phyloP scores from a whole-genome alignment of 2,329 filamentous ascomycete species.

The Endothia cerciana region DNA sequence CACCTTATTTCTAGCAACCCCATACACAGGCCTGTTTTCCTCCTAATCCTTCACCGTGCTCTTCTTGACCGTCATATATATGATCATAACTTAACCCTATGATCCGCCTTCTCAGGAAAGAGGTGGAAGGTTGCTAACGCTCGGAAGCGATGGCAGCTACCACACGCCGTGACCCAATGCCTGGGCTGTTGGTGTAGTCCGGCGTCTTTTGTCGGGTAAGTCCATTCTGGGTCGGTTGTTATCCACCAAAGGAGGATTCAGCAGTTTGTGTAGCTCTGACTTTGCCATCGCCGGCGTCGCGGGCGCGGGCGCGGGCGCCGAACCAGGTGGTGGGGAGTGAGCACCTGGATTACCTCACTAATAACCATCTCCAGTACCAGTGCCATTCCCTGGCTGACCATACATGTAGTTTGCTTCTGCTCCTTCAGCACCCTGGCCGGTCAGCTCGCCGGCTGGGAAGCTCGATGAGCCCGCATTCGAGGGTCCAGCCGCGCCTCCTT shows the following conservation, averaged over 20 bases:
- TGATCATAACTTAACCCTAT: not conserved
- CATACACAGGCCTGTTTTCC: constrained; percentile 10
- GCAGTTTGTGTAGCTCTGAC: not conserved
- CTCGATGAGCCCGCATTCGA: constrained; percentile 46
- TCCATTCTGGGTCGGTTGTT: not conserved
- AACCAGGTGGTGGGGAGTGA: not conserved
- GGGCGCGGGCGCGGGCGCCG: not conserved
- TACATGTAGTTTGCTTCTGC: constrained; percentile 56
- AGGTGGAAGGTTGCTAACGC: not conserved
- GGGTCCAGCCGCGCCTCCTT: constrained; percentile 43
- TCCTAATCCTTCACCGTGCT: not conserved
- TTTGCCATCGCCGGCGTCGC: not conserved
- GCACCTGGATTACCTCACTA: constrained; percentile 36
- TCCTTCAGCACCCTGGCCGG: constrained; percentile 48
- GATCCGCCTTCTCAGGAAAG: too few relatives aligned
- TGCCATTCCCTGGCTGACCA: constrained; percentile 58
- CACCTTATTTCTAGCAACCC: constrained; percentile 21
- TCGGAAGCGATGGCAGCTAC: not conserved
- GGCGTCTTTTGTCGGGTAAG: not conserved
- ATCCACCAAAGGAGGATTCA: not conserved
- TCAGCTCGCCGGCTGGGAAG: constrained; percentile 50
- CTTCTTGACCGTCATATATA: not conserved
- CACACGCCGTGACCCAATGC: not conserved
- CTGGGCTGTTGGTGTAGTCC: not conserved
- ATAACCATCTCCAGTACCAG: constrained; percentile 56